Base-by-base conservation (phyloP, 1,284 basidiomycete species). In the Butyriboletus appendiculatus region DNA sequence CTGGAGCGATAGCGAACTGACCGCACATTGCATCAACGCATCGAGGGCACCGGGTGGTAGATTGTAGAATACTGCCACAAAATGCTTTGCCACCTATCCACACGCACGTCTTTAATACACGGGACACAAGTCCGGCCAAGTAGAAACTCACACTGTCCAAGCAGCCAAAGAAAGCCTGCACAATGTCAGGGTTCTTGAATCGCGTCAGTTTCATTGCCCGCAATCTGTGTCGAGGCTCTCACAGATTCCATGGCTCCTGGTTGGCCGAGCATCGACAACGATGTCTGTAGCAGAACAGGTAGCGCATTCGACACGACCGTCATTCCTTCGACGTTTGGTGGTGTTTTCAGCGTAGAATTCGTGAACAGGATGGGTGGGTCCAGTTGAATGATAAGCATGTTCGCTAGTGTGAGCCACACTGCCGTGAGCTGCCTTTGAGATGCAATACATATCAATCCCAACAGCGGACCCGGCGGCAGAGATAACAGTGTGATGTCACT, bases 111-210 rank as follows among this genome's bases (percentile, higher is more conserved):
- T 16, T 56, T 28, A 50, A 46, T 20, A 39, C 18, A 45, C 39
- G 34, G 12, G 39, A 46, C n/a, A 28, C 22, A 44, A 41, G 49
- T 10, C 48, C 30, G 24, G 43, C 41, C 43, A 52, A 38, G 42
- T n/a, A 28, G 35, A 18, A 24, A 71, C 79, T 53, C 53, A 88
- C 88, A 48, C 79, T 78, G 49, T 90, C 87, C 75, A 90, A 80
- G 64, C 86, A 94, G 28, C 80, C 80, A 73, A 94, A 96, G 72
- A 94, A 94, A 26, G 85, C 86, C 67, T 94, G 92, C 2, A 93
- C 90, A 26, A 96, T 82, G 67, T 96, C 94, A 0, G 94, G 93
- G 65, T 95, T 90, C 87, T 33, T 33, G 7, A 33, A 52, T 24
- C 26, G 35, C 5, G 35, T 68, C 45, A 69, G 54, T 12, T 18